These are phyloP conservation scores for Cadophora gregata DNA, from an alignment of 2,329 filamentous ascomycete genomes.

Conservation along the genomic window DNA sequence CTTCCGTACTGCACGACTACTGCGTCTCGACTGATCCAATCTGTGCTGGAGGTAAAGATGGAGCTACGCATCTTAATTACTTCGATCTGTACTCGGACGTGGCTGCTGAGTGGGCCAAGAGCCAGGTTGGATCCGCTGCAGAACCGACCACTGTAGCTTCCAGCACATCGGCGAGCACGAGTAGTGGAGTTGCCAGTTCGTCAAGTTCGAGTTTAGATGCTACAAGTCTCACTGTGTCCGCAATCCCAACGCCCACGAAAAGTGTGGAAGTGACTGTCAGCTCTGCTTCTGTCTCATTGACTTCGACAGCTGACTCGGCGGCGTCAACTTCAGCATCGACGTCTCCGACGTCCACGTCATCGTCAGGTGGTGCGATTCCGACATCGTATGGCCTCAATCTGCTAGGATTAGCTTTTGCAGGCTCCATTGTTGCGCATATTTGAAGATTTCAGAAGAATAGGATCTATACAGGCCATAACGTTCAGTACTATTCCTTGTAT, in stretches of 20 bases:
- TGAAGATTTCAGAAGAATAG: background rate
- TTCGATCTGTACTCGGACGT: conserved; percentile 43
- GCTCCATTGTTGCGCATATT: background rate
- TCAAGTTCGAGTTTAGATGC: background rate
- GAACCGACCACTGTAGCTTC: background rate
- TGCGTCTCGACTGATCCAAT: conserved; percentile 48
- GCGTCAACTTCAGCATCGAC: background rate
- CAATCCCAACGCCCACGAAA: background rate
- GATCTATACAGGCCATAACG: background rate
- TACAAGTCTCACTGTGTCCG: background rate
- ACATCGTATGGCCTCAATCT: background rate
- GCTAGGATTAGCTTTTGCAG: background rate
- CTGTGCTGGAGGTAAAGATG: conserved; percentile 47
- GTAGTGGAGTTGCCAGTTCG: background rate
- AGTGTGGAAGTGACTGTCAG: conserved; percentile 1
- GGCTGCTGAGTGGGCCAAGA: conserved; percentile 20
- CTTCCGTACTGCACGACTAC: conserved; percentile 43
- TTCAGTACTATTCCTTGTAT: background rate
- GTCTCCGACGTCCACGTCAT: background rate
- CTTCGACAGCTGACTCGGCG: background rate
- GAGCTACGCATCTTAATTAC: conserved; percentile 47
- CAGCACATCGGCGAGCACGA: background rate
- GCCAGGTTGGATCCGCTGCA: conserved; percentile 1
- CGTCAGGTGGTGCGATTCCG: background rate
- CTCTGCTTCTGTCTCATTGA: conserved; percentile 6